These are phyloP conservation scores for Euclidium syriacum DNA, from an alignment of 345 rosid genomes.

Conservation along the genomic window DNA sequence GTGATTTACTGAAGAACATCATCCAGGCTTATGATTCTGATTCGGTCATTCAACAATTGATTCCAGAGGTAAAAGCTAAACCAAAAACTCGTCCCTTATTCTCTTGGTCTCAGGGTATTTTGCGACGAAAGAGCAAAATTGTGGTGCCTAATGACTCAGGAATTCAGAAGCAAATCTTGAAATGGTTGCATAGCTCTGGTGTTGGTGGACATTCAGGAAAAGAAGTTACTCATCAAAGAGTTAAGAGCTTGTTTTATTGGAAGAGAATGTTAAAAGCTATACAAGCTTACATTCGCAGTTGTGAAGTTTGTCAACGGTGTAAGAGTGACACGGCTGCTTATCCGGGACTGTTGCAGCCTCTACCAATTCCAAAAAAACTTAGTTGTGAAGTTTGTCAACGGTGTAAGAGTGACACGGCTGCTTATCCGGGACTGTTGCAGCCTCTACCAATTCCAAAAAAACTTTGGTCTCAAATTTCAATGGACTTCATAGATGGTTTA, in stretches of 20 bases:
- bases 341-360: background rate
- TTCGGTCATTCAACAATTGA: too few relatives aligned
- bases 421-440: background rate
- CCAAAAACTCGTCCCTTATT: too few relatives aligned
- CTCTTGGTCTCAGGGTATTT: background rate
- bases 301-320: background rate
- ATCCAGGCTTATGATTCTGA: too few relatives aligned
- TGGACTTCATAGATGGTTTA: background rate
- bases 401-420: background rate
- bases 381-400: background rate
- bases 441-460: background rate
- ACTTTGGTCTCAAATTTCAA: accelerated
- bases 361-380: background rate
- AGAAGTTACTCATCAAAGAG: background rate
- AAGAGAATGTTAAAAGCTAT: background rate
- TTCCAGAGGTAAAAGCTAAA: too few relatives aligned
- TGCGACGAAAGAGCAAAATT: background rate
- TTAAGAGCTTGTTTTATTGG: background rate
- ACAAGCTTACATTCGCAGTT: accelerated
- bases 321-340: background rate
- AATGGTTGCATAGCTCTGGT: background rate
- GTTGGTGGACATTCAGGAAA: accelerated
- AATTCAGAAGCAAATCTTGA: accelerated
- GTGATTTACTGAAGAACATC: too few relatives aligned
- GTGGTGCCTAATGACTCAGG: background rate